Percentiles rank a stretch among this genome's conserved stretches.
Conservation (phyloP, 495 filamentous ascomycete genomes). For the Aspergillus haitiensis region DNA sequence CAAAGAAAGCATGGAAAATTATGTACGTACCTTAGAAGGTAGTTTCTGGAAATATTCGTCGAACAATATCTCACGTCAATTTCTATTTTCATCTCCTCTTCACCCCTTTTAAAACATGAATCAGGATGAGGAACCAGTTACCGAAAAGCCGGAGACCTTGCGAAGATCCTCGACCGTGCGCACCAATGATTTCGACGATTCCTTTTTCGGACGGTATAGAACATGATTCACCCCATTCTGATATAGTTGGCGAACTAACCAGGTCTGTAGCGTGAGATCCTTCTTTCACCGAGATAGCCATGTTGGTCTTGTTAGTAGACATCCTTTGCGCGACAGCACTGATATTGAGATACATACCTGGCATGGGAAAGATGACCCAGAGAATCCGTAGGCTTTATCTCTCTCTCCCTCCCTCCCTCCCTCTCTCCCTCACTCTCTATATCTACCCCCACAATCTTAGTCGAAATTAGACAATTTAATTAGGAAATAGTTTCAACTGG, state of each 20-base stretch:
- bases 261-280: constrained; percentile 17
- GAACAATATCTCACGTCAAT: neutral
- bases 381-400: constrained; percentile 19
- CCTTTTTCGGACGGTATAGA: constrained; percentile 24
- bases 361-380: constrained; percentile 20
- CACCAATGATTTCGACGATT: constrained; percentile 29
- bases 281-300: constrained; percentile 30
- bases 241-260: neutral
- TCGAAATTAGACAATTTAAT: neutral
- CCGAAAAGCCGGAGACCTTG: constrained; percentile 8
- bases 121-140: neutral
- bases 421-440: neutral
- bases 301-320: constrained; percentile 28
- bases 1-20: neutral
- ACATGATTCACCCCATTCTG: neutral
- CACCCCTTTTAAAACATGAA: neutral
- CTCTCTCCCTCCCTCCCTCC: neutral
- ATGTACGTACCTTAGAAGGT: neutral
- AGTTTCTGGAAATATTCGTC: neutral
- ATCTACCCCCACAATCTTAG: neutral
- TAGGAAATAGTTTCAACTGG: constrained; percentile 22
- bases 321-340: constrained; percentile 20
- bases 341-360: constrained; percentile 22
- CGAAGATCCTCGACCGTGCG: constrained; percentile 23
- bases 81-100: no score